Base-by-base conservation (phyloP, 2,329 filamentous ascomycete genomes). In the Botryotinia calthae region DNA sequence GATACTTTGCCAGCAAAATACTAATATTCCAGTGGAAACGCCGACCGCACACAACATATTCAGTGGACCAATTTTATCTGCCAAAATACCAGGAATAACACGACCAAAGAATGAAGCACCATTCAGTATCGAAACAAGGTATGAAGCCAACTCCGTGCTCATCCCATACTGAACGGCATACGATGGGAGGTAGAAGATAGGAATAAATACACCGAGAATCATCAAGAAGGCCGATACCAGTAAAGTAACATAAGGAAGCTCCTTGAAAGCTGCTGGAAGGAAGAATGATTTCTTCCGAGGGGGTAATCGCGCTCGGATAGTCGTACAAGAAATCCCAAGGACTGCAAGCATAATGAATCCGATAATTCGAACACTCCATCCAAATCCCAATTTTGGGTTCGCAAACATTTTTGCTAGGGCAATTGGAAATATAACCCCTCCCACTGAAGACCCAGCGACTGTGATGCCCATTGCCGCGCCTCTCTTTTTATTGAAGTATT, bases 401-500 rank as follows among this genome's bases (percentile, higher is more conserved):
- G 44, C 44, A 34, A 73, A 20, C 59, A 73, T 69, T 48, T 73
- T 70, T 28, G 72, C 59, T 2, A 71, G 12, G 10, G 66, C 59
- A 7, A 73, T 73, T 10, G 72, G 72, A 22, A 73, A 71, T 14
- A 73, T 34, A n/a, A 73, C 72, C 3, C 72, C 72, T 46, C 72
- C 72, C 25, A 73, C 20, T 22, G 66, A 70, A 20, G 72, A 73
- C 5, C 72, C 72, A 34, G 72, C 59, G 34, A 69, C 82, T 75
- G 84, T 82, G 37, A 86, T 80, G 1, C 86, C 86, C 74, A 85
- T 81, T 14, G 86, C 86, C 6, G 84, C 81, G 4, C 82, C 83
- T 37, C 86, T 82, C 42, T 84, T 82, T 74, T 84, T 84, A 77
- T 84, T 82, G 75, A 87, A 84, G 80, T 86, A 87, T 71, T 91